Base-by-base conservation (phyloP, 2,329 filamentous ascomycete genomes). In the Aspergillus versicolor region DNA sequence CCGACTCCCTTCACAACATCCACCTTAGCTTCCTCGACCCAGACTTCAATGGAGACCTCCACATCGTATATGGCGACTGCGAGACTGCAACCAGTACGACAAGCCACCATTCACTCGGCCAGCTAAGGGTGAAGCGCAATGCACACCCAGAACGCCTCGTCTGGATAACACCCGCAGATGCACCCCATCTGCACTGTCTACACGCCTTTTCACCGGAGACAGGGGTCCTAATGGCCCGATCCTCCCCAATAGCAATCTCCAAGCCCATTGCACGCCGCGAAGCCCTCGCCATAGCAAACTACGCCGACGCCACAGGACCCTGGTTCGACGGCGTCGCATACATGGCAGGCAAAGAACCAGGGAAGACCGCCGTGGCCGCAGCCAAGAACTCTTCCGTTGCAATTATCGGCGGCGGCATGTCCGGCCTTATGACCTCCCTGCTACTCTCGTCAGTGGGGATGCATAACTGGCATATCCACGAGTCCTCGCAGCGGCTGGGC, bases 1-100 rank as follows among this genome's bases (percentile, higher is more conserved):
- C 71, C 0, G 73, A 75, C 56, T 77, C 75, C 0, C 62, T 82
- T 58, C 79, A 82, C 63, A 83, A 83, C 62, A 70, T 82, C 30
- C 75, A 81, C 43, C 67, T 83, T 19, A 71, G 67, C 5, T 81
- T 77, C 58, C 22, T 62, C 15, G 70, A 71, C 40, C 67, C 71
- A 17, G 67, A 70, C 19, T 75, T 79, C 30, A 75, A 79, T 54
- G 79, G 79, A 6, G 67, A 77, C 15, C 56, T 81, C 8, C 70
- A 71, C 2, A 61, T 81, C 22, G 72, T 80, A 6, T 79, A 81
- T 60, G 81, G 79, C 1, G 64, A 73, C 43, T 82, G 79, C 59
- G 65, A 73, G 44, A 73, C 78, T 59, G 46, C 61, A 19, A 57
- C 11, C 12, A 6, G 8, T 15, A 19, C 65, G 8, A 63, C 78